Percentiles rank a stretch among this genome's conserved stretches.
phyloP scores from a whole-genome alignment of 2,329 filamentous ascomycete species.

The Leptographium procerum region DNA sequence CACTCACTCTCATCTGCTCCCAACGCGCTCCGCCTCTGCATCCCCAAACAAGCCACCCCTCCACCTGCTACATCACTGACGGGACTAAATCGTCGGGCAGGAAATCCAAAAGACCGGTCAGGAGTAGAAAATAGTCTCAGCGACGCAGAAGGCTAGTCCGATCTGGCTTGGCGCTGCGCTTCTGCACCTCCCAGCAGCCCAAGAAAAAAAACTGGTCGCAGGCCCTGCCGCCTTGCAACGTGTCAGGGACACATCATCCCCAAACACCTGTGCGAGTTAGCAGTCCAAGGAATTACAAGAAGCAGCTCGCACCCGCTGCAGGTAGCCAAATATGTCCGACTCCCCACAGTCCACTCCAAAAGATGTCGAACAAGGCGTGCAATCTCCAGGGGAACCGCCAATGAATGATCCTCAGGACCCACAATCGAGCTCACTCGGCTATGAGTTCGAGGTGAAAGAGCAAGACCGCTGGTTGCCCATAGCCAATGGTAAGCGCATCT shows the following conservation, averaged over 20 bases:
- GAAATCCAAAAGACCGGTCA: slow-evolving; percentile 18
- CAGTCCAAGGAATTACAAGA: slow-evolving; percentile 43
- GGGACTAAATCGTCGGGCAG: slow-evolving; percentile 33
- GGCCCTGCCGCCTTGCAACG: slow-evolving; percentile 46
- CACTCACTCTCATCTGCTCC: neutral
- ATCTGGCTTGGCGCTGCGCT: slow-evolving; percentile 33
- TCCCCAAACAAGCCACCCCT: slow-evolving; percentile 20
- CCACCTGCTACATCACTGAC: slow-evolving; percentile 1
- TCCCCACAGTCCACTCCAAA: slow-evolving; percentile 78
- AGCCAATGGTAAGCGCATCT: slow-evolving; percentile 84
- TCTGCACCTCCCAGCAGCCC: slow-evolving; percentile 40
- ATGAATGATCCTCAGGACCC: slow-evolving; percentile 80
- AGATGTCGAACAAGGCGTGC: slow-evolving; percentile 86
- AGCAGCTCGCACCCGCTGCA: slow-evolving; percentile 54
- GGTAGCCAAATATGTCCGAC: slow-evolving; percentile 84
- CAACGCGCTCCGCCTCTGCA: neutral
- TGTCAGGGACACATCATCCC: slow-evolving; percentile 52
- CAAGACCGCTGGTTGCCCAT: slow-evolving; percentile 99
- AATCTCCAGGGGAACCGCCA: slow-evolving; percentile 86
- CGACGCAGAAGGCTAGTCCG: slow-evolving; percentile 12
- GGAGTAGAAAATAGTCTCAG: slow-evolving; percentile 16
- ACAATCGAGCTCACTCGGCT: slow-evolving; percentile 64
- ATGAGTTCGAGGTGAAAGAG: slow-evolving; percentile 98
- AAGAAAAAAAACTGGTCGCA: slow-evolving; percentile 28
- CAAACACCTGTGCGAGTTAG: slow-evolving; percentile 45